Evolutionary conservation across 1,139 yeast genomes (phyloP).

Genomic region (Meyerozyma athensensis): DNA sequence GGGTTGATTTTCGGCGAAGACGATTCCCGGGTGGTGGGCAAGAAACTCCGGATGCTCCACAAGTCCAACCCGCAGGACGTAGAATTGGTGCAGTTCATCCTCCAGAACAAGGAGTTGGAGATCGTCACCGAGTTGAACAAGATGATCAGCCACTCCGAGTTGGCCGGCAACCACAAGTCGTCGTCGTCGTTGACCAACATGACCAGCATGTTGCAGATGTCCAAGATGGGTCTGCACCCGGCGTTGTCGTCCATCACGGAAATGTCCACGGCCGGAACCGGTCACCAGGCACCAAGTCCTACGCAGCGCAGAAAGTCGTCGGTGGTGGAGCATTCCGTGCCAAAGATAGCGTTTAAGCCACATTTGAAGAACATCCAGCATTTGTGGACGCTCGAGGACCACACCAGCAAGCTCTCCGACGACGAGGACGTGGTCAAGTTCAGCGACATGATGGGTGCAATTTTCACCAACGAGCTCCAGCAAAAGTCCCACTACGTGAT

Average conservation of each 20-base stretch:
- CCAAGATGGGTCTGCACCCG: constrained; percentile 20
- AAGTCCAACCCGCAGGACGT: constrained; percentile 24
- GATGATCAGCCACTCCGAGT: constrained; percentile 31
- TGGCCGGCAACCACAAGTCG: constrained; percentile 29
- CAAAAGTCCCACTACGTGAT: constrained; percentile 32
- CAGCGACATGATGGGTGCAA: constrained; percentile 32
- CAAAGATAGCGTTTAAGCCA: constrained; percentile 36
- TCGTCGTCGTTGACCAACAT: constrained; percentile 35
- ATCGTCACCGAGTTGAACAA: constrained; percentile 36
- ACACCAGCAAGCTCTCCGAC: constrained; percentile 6
- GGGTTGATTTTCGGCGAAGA: constrained; percentile 15
- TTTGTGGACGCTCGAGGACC: constrained; percentile 1
- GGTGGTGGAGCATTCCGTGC: constrained; percentile 19
- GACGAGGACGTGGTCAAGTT: constrained; percentile 11
- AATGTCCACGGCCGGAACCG: constrained; percentile 7
- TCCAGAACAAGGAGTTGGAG: constrained; percentile 34
- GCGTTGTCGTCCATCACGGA: constrained; percentile 20
- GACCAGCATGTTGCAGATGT: constrained; percentile 21
- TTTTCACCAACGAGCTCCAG: constrained; percentile 37
- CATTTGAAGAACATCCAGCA: constrained; percentile 11
- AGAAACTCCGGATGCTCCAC: constrained; percentile 26
- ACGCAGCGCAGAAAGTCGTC: constrained; percentile 24
- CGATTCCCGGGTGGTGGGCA: constrained; percentile 19
- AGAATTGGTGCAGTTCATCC: constrained; percentile 27
- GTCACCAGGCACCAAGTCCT: background rate